Conservation (phyloP, 257 asterid species). For the Vinca minor region DNA sequence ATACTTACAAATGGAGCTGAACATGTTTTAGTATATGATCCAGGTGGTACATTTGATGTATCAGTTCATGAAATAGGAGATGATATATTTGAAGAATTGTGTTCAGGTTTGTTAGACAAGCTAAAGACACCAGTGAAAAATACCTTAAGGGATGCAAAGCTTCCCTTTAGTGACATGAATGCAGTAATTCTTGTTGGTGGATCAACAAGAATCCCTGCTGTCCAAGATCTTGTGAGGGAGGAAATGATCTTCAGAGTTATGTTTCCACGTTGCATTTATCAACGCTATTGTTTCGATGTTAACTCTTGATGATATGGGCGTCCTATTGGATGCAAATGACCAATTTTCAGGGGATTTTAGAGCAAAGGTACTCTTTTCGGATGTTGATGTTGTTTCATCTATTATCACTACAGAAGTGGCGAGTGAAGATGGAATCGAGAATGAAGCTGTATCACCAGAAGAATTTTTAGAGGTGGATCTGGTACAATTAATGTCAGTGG, state of each 20-base stretch:
- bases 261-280: constrained; percentile 89
- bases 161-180: too few relatives aligned
- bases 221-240: constrained; percentile 74
- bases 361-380: constrained; percentile 87
- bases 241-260: constrained; percentile 83
- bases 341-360: constrained; percentile 70
- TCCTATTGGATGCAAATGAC: constrained; percentile 80
- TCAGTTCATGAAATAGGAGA: too few relatives aligned
- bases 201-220: too few relatives aligned
- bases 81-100: too few relatives aligned
- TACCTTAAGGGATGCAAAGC: too few relatives aligned
- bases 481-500: too few relatives aligned
- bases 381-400: constrained; percentile 65
- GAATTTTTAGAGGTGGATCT: constrained; percentile 96
- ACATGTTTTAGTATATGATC: too few relatives aligned
- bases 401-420: constrained; percentile 37
- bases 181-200: too few relatives aligned
- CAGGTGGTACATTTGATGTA: too few relatives aligned
- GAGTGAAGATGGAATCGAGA: constrained; percentile 62
- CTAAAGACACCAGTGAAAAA: too few relatives aligned
- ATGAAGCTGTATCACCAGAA: constrained; percentile 64
- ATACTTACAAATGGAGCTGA: too few relatives aligned
- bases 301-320: constrained; percentile 84
- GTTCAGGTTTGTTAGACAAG: too few relatives aligned
- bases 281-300: constrained; percentile 69